Percentiles rank a stretch among this genome's conserved stretches.
Conservation (phyloP, 2,329 filamentous ascomycete species). For the Camillea tinctor region DNA sequence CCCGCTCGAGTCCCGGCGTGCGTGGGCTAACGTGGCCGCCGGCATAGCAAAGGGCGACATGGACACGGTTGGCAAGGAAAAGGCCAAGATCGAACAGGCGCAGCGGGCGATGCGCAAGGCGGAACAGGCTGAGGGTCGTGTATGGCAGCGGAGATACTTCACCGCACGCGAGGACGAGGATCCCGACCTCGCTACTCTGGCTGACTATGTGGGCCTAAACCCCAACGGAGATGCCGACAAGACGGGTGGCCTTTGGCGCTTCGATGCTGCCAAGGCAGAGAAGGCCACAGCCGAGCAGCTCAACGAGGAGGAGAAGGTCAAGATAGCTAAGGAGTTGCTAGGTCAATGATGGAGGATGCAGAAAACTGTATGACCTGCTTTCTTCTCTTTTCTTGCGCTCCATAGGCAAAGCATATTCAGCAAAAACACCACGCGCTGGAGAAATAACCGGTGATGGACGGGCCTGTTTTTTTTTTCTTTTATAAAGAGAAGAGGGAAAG, state of each 20-base stretch:
- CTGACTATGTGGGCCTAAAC: slow-evolving; percentile 45
- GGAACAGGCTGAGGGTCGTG: slow-evolving; percentile 55
- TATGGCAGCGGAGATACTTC: slow-evolving; percentile 88
- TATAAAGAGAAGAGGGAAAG: neutral
- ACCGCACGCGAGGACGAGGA: slow-evolving; percentile 46
- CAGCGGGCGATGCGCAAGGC: slow-evolving; percentile 70
- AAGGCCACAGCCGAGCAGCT: slow-evolving; percentile 39
- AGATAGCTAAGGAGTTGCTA: slow-evolving; percentile 34
- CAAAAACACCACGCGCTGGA: neutral
- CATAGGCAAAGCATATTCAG: neutral
- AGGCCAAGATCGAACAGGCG: slow-evolving; percentile 77
- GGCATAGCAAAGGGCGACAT: slow-evolving; percentile 74
- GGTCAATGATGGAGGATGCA: slow-evolving; percentile 24
- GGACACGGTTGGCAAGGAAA: slow-evolving; percentile 67
- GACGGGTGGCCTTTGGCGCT: slow-evolving; percentile 61
- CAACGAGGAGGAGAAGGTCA: slow-evolving; percentile 37
- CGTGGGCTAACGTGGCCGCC: slow-evolving; percentile 75
- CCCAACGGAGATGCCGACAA: slow-evolving; percentile 56
- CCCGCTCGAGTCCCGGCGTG: slow-evolving; percentile 73
- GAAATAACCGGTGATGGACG: neutral
- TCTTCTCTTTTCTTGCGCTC: too few relatives aligned
- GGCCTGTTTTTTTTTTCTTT: neutral
- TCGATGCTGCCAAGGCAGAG: slow-evolving; percentile 44
- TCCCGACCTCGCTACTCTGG: slow-evolving; percentile 44
- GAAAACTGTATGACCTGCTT: neutral